These are phyloP conservation scores for Monascus purpureus DNA, from an alignment of 495 filamentous ascomycete species.

Conservation along the genomic window DNA sequence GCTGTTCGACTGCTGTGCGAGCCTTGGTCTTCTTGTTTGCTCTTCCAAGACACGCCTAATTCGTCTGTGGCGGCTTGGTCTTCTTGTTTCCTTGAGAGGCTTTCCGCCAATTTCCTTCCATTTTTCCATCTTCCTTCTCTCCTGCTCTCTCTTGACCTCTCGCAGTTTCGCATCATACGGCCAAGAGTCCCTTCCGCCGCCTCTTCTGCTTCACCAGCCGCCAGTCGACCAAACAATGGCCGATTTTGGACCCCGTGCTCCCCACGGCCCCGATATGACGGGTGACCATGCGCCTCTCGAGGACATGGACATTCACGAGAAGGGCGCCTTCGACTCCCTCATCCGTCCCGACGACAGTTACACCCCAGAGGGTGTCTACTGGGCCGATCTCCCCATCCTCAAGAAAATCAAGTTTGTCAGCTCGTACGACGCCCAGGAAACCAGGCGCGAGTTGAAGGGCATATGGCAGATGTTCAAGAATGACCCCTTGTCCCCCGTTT, in stretches of 20 bases:
- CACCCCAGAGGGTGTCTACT: conserved; percentile 66
- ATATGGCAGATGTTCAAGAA: conserved; percentile 67
- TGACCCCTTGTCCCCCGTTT: conserved; percentile 64
- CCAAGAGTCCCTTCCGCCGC: conserved; percentile 1
- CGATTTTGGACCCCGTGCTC: conserved; percentile 41
- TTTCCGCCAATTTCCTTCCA: neutral
- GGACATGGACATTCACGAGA: conserved; percentile 48
- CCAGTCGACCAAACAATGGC: conserved; percentile 17
- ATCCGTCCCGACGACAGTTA: conserved; percentile 77
- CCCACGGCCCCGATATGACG: conserved; percentile 42
- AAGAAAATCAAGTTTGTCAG: conserved; percentile 59
- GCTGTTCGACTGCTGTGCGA: too few relatives aligned
- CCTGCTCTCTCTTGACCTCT: conserved; percentile 1
- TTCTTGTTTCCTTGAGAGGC: too few relatives aligned
- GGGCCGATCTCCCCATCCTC: conserved; percentile 62
- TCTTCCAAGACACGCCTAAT: too few relatives aligned
- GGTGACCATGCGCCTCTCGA: conserved; percentile 35
- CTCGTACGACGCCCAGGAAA: conserved; percentile 50
- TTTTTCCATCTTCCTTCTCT: neutral
- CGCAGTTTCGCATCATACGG: neutral
- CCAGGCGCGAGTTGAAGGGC: conserved; percentile 43
- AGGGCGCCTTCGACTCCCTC: conserved; percentile 55
- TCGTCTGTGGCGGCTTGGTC: too few relatives aligned
- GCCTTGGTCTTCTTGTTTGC: too few relatives aligned
- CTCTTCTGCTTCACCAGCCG: conserved; percentile 6